Conservation (phyloP, 2,329 filamentous ascomycete species). For the Thermoascus crustaceus region DNA sequence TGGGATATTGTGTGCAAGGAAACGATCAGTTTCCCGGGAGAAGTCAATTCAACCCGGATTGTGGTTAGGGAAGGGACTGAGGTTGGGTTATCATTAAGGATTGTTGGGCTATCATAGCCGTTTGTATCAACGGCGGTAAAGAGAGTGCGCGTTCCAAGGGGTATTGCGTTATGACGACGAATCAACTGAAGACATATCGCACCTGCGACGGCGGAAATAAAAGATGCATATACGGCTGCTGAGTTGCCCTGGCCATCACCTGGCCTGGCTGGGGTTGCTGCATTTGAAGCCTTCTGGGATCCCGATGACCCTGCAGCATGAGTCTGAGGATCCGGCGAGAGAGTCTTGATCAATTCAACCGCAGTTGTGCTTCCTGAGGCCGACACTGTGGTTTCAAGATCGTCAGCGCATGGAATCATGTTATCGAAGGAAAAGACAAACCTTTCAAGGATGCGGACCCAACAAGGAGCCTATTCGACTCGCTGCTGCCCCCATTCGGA, state of each 20-base stretch:
- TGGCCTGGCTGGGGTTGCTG: constrained; percentile 17
- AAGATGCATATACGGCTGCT: constrained; percentile 31
- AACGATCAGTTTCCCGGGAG: constrained; percentile 28
- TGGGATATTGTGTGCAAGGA: constrained; percentile 30
- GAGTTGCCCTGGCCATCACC: constrained; percentile 24
- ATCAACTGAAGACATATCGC: constrained; percentile 29
- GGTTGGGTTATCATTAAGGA: constrained; percentile 18
- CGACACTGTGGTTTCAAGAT: constrained; percentile 17
- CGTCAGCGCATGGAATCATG: neutral
- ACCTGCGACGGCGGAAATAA: constrained; percentile 32
- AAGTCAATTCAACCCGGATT: constrained; percentile 30
- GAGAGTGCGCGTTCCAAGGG: constrained; percentile 33
- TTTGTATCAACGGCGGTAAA: constrained; percentile 27
- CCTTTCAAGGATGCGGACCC: constrained; percentile 27
- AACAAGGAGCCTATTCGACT: constrained; percentile 23
- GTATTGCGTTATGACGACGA: constrained; percentile 28
- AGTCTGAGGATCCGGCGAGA: constrained; percentile 23
- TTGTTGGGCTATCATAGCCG: constrained; percentile 20
- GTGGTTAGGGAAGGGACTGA: constrained; percentile 26
- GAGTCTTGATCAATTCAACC: constrained; percentile 27
- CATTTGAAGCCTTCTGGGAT: constrained; percentile 18
- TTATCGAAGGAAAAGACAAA: constrained; percentile 7
- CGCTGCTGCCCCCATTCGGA: constrained; percentile 15
- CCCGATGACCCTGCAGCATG: constrained; percentile 12
- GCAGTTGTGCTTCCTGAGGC: constrained; percentile 28